A percentile compares a stretch with the other conserved stretches of the same genome.
These are phyloP conservation scores for Ceratobasidium sp. DNA, from an alignment of 1,284 basidiomycete species.

Conservation along the genomic window DNA sequence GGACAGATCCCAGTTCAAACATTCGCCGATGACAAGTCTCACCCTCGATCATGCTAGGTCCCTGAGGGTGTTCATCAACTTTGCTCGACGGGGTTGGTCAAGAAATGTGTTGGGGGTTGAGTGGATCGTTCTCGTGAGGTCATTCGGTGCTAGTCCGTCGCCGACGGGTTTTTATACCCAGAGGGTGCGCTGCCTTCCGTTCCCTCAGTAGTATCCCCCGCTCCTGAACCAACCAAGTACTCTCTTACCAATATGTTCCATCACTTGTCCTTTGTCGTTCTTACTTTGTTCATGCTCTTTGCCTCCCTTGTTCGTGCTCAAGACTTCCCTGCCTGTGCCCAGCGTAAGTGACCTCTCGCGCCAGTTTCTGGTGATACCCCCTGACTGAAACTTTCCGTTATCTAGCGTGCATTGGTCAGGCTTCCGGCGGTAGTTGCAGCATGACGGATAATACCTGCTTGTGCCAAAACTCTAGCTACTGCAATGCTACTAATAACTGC, in stretches of 20 bases:
- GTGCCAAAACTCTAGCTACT: conserved; percentile 41
- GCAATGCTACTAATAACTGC: conserved; percentile 40
- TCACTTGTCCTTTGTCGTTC: conserved; percentile 19
- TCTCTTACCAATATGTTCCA: conserved; percentile 27
- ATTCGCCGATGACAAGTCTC: background rate
- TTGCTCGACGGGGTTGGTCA: background rate
- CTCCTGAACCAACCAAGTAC: background rate
- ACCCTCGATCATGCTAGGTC: background rate
- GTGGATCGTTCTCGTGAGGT: background rate
- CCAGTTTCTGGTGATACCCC: background rate
- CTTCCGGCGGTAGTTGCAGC: conserved; percentile 24
- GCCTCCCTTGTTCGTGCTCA: conserved; percentile 3
- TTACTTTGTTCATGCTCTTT: conserved; percentile 12
- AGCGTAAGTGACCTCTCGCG: conserved; percentile 2
- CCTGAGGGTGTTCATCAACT: background rate
- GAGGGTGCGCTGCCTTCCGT: background rate
- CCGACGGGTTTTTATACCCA: background rate
- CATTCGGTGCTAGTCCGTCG: conserved; percentile 6
- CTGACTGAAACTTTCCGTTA: background rate
- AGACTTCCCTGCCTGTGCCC: conserved; percentile 32
- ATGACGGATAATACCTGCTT: conserved; percentile 43
- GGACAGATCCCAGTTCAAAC: background rate
- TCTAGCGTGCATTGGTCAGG: conserved; percentile 25
- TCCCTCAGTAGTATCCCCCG: conserved; percentile 18
- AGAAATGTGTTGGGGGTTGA: background rate